Percentiles rank a stretch among this genome's conserved stretches.
Evolutionary conservation across 2,329 filamentous ascomycete species (phyloP).

Genomic region (Epichloe sylvatica): DNA sequence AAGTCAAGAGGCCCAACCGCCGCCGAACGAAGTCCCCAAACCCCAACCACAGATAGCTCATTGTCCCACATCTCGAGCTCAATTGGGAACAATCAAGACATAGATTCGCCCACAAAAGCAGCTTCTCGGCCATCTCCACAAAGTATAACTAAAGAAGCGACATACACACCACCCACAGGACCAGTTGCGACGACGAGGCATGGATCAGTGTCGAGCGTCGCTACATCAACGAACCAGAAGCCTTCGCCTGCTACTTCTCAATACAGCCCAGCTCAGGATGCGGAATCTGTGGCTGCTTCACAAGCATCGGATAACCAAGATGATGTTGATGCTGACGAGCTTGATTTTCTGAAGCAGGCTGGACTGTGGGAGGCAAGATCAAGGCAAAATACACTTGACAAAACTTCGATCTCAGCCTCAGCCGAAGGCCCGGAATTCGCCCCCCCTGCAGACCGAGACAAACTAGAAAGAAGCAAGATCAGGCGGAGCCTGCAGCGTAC

Average conservation of each 20-base stretch:
- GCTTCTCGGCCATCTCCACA: slow-evolving; percentile 18
- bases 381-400: slow-evolving; percentile 18
- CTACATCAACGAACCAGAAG: slow-evolving; percentile 15
- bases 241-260: slow-evolving; percentile 12
- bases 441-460: slow-evolving; percentile 31
- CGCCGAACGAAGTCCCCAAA: slow-evolving; percentile 15
- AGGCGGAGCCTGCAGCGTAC: slow-evolving; percentile 82
- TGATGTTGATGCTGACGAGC: slow-evolving; percentile 52
- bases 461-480: slow-evolving; percentile 51
- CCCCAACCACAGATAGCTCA: slow-evolving; percentile 14
- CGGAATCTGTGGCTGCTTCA: slow-evolving; percentile 8
- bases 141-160: slow-evolving; percentile 13
- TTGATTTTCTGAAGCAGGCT: slow-evolving; percentile 51
- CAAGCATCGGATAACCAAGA: slow-evolving; percentile 16
- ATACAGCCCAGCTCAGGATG: slow-evolving; percentile 11
- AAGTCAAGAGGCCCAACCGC: slow-evolving; percentile 13
- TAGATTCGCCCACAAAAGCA: slow-evolving; percentile 15
- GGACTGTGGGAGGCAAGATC: slow-evolving; percentile 41
- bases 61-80: slow-evolving; percentile 10
- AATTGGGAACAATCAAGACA: slow-evolving; percentile 8
- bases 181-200: slow-evolving; percentile 14
- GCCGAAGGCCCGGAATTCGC: slow-evolving; percentile 19
- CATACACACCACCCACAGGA: slow-evolving; percentile 6
- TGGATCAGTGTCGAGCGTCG: slow-evolving; percentile 19
- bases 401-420: slow-evolving; percentile 21